Evolutionary conservation across 805 yeast species (phyloP), one percentile per base, ranked within the genome.

Genomic region (Lipomyces sp.): DNA sequence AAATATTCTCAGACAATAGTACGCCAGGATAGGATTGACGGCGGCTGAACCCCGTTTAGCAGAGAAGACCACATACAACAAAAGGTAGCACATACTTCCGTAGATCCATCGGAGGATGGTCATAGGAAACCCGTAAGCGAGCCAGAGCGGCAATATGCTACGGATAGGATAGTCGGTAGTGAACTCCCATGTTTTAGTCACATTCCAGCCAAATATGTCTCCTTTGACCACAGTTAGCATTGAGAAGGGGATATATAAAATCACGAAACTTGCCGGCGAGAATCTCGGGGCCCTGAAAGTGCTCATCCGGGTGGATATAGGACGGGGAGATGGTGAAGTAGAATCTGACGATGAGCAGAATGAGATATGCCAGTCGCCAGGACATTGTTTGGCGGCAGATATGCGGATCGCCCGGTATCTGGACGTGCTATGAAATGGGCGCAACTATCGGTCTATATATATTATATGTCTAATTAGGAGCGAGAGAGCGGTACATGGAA

Each of bases 271-370:
- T 75, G 72, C 77, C 75, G 11, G 87, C 81, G 32, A 94, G 74
- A 0, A 89, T 88, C 75, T 92, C 96, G 58, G 96, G 84, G n/a
- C 88, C 85, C 76, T 96, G 99, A 76, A 91, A 90, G 76, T 93
- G 97, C 79, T 95, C 99, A 80, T 95, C 99, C 0, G 99, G 99
- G 72, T 96, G 99, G 58, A 95, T 87, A 75, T 96, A 95, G 0
- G 97, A 90, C 37, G 89, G 83, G 63, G 89, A 86, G 1, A 90
- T 75, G 0, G 90, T 87, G 56, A 91, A 79, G 33, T 84, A 78
- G 30, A 89, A 77, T 60, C 91, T 75, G 34, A 85, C 59, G 35
- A 66, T 34, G 50, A 71, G 62, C 34, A 69, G 62, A 11, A 56
- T 37, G 35, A 68, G 63, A 51, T 68, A 68, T 3, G 64, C 57